Base-by-base conservation (phyloP, 106 monocot genomes). In the Posidonia australis region DNA sequence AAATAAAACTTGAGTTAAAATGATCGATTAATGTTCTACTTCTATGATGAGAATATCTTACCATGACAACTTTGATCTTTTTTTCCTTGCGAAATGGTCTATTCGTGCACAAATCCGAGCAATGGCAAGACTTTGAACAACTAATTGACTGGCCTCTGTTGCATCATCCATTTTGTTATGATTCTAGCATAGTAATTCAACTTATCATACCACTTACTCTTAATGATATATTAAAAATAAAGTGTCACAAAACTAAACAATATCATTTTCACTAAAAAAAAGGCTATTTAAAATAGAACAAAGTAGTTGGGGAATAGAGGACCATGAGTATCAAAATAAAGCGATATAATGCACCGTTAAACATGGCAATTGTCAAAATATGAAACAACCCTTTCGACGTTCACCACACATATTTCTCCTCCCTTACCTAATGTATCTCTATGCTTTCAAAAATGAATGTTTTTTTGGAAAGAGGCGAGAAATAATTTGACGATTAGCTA, bases 71-170 rank as follows among this genome's bases (percentile, higher is more conserved):
- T 73, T 81, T 98, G 51, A 98, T 81, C 80, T 76, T 90, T 60
- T 98, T 98, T 24, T 98, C 96, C 80, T 83, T 98, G 44, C 87
- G 79, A 51, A 98, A 98, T 24, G 90, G 96, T 49, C 80, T 82
- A 66, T 98, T 98, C 24, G 52, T 76, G 77, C 96, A 98, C 76
- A 74, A 74, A 60, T 87, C 87, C 44, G 96, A 86, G 76, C 96
- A 98, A 68, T 68, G 77, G 45, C 96, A 98, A 24, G 69, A 74
- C 70, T 81, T 98, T 14, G 90, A 90, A 81, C 96, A 98, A 76
- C 96, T 90, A 29, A 87, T 56, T 62, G 78, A 90, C 23, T 85
- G 84, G 53, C 90, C 82, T 60, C 96, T 98, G 79, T 72, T 45
- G n/a, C 14, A 70, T 36, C 23, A 54, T 46, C 24, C 3, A 64